A percentile compares a stretch with the other conserved stretches of the same genome.
Conservation (phyloP, 805 yeast genomes). For the Nadsonia fulvescens region DNA sequence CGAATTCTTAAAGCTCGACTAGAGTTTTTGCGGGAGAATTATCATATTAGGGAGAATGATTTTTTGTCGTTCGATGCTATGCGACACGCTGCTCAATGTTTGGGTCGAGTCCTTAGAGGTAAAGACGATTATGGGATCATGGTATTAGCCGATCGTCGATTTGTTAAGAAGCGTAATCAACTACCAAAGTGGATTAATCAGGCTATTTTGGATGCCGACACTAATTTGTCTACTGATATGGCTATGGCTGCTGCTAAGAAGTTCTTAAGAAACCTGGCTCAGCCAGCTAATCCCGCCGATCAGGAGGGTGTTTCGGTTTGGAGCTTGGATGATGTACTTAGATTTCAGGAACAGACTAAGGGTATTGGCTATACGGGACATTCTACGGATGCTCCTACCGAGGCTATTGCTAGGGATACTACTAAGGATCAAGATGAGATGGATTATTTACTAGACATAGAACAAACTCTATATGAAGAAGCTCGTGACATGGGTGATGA, state of each 20-base stretch:
- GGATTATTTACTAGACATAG: too few relatives aligned
- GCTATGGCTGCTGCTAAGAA: conserved; percentile 88
- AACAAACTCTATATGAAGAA: too few relatives aligned
- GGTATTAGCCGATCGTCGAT: conserved; percentile 93
- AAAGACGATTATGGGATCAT: conserved; percentile 97
- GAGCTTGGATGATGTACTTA: conserved; percentile 34
- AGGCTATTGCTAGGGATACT: too few relatives aligned
- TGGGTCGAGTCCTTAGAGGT: conserved; percentile 93
- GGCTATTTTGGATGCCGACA: conserved; percentile 79
- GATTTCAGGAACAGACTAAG: too few relatives aligned
- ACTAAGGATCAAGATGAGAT: too few relatives aligned
- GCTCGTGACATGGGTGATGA: too few relatives aligned
- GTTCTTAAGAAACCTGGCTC: conserved; percentile 84
- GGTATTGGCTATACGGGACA: too few relatives aligned
- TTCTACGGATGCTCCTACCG: too few relatives aligned
- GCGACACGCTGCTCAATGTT: conserved; percentile 98
- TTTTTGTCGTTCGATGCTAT: conserved; percentile 95
- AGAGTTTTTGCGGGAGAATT: conserved; percentile 84
- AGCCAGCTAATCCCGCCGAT: conserved; percentile 75
- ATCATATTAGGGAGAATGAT: conserved; percentile 83
- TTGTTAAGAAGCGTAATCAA: conserved; percentile 69
- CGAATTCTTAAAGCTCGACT: conserved; percentile 87
- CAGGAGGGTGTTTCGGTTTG: conserved; percentile 91
- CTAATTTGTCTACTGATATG: conserved; percentile 90
- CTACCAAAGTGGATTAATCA: conserved; percentile 96